Evolutionary conservation across 768 basidiomycete species (phyloP).

Genomic region (Mycena galericulata): DNA sequence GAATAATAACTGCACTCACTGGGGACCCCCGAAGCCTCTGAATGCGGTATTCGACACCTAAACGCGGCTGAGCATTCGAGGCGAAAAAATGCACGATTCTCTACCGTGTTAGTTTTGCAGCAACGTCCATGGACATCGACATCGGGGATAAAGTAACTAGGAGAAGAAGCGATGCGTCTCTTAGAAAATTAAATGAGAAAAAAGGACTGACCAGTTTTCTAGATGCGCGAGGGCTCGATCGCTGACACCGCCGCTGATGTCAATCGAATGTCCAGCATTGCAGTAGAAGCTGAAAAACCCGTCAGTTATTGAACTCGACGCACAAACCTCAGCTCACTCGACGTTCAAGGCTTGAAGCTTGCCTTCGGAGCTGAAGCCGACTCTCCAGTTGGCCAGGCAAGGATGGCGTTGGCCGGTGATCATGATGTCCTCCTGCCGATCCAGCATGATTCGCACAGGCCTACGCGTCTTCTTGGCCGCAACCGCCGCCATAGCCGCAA

Average conservation of each 20-base stretch:
- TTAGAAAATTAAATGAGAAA: background rate
- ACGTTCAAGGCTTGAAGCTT: constrained; percentile 31
- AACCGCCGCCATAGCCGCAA: constrained; percentile 34
- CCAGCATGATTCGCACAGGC: constrained; percentile 34
- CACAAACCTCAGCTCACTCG: constrained; percentile 21
- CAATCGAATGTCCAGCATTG: constrained; percentile 35
- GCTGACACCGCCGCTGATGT: constrained; percentile 34
- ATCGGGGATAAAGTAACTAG: constrained; percentile 33
- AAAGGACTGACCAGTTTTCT: constrained; percentile 31
- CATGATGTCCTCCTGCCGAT: constrained; percentile 35
- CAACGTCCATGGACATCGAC: constrained; percentile 34
- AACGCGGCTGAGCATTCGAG: background rate
- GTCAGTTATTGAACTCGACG: background rate
- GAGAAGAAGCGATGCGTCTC: background rate
- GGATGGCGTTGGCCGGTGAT: constrained; percentile 38
- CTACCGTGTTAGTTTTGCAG: constrained; percentile 37
- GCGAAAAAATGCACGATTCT: background rate
- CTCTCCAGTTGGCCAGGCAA: constrained; percentile 33
- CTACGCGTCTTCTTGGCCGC: constrained; percentile 36
- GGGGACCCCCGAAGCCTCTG: constrained; percentile 35
- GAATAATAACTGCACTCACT: constrained; percentile 4
- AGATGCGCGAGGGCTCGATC: constrained; percentile 35
- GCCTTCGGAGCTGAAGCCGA: constrained; percentile 34
- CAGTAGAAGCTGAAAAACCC: constrained; percentile 19
- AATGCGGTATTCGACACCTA: constrained; percentile 32